These are phyloP conservation scores for Podila horticola DNA, from an alignment of 192 early-diverging fungal genomes.

Conservation along the genomic window DNA sequence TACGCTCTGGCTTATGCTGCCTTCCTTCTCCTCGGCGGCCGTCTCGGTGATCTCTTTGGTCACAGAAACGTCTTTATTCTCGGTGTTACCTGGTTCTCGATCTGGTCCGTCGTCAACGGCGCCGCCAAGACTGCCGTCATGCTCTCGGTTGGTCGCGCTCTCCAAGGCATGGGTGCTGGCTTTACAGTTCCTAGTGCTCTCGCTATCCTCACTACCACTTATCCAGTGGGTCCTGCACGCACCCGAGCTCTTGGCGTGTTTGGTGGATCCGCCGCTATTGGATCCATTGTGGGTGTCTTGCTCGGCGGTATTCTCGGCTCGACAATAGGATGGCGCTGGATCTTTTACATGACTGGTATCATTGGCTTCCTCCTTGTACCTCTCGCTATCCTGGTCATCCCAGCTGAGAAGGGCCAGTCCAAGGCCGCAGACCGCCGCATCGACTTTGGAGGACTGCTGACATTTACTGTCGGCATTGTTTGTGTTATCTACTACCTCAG, in stretches of 20 bases:
- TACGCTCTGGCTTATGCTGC: conserved; percentile 49
- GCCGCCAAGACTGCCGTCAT: conserved; percentile 27
- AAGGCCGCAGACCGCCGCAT: conserved; percentile 27
- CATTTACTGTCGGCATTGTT: conserved; percentile 35
- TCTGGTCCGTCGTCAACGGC: conserved; percentile 43
- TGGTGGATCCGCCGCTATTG: conserved; percentile 38
- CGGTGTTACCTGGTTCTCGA: conserved; percentile 40
- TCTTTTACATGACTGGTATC: conserved; percentile 50
- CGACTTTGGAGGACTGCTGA: conserved; percentile 34
- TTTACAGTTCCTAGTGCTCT: conserved; percentile 52
- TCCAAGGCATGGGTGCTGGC: conserved; percentile 50
- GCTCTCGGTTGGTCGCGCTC: conserved; percentile 41
- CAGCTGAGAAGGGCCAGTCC: conserved; percentile 8
- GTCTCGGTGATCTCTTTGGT: conserved; percentile 50
- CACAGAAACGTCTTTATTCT: conserved; percentile 40
- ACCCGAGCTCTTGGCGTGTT: conserved; percentile 35
- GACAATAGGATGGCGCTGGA: conserved; percentile 52
- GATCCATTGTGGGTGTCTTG: conserved; percentile 35
- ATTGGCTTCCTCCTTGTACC: conserved; percentile 20
- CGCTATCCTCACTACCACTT: conserved; percentile 46
- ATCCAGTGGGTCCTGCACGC: conserved; percentile 31
- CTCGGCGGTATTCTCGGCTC: conserved; percentile 41
- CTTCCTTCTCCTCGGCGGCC: conserved; percentile 43
- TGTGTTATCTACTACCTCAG: conserved; percentile 39
- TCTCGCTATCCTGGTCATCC: conserved; percentile 35